Conservation (phyloP, 202 grass and related monocot species). For the Musa balbisiana region DNA sequence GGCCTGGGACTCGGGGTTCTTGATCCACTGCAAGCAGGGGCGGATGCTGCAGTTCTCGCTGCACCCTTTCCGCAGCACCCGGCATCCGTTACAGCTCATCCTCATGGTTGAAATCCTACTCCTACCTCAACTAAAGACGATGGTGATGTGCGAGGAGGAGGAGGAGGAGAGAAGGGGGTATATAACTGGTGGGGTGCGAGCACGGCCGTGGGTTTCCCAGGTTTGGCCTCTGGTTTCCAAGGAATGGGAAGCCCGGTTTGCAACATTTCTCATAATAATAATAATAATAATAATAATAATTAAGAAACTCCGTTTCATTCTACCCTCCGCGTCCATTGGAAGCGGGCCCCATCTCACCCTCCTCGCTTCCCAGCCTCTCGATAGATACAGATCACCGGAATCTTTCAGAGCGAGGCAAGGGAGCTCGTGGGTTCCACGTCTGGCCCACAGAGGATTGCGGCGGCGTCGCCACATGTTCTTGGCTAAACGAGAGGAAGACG, state of each 20-base stretch:
- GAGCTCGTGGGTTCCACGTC: background rate
- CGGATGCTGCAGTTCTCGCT: conserved; percentile 19
- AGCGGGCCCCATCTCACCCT: too few relatives aligned
- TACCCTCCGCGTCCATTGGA: background rate
- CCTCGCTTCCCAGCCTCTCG: background rate
- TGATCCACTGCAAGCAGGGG: conserved; percentile 22
- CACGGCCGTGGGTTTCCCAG: conserved; percentile 1
- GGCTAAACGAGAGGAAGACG: too few relatives aligned
- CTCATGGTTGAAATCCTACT: background rate
- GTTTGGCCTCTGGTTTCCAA: background rate
- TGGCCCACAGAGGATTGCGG: too few relatives aligned
- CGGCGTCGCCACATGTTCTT: too few relatives aligned
- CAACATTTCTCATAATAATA: background rate
- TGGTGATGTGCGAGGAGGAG: background rate
- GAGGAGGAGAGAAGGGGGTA: background rate
- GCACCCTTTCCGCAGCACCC: conserved; percentile 19
- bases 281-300: too few relatives aligned
- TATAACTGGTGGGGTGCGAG: background rate
- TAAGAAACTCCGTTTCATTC: background rate
- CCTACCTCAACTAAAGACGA: too few relatives aligned
- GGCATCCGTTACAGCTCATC: conserved; percentile 23
- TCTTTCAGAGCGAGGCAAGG: background rate
- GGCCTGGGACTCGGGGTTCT: conserved; percentile 20
- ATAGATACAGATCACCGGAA: background rate
- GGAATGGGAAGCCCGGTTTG: background rate